Evolutionary conservation across 2,329 filamentous ascomycete species (phyloP).

Genomic region (Beauveria australis): DNA sequence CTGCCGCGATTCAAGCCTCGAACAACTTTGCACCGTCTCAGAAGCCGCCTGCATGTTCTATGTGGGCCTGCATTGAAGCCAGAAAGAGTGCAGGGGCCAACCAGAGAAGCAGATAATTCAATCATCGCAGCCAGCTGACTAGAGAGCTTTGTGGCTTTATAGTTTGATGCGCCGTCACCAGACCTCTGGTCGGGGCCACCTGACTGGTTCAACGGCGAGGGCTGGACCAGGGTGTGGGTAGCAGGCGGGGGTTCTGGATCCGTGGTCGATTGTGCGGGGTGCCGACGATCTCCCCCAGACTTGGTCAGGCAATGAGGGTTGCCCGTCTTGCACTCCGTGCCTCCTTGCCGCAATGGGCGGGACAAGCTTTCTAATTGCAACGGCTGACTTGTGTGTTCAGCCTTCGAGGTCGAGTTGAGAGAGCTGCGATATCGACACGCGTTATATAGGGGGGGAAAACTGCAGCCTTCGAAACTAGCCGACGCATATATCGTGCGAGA

Average conservation of each 20-base stretch:
- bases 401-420: background rate
- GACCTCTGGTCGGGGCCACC: constrained; percentile 6
- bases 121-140: background rate
- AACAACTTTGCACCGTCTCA: background rate
- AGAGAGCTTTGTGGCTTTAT: constrained; percentile 7
- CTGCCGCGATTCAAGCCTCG: background rate
- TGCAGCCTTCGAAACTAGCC: background rate
- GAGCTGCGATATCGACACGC: background rate
- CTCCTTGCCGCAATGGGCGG: background rate
- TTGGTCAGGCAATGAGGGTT: background rate
- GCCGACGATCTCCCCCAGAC: constrained; percentile 6
- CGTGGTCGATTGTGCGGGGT: constrained; percentile 6
- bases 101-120: background rate
- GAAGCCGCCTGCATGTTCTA: background rate
- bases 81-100: background rate
- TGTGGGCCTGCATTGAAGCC: background rate
- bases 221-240: background rate
- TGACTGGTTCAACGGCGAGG: constrained; percentile 7
- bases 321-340: background rate
- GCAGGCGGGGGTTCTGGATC: constrained; percentile 3
- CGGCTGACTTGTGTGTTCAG: background rate
- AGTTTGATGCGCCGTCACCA: constrained; percentile 9
- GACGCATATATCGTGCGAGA: background rate
- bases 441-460: background rate
- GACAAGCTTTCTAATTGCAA: background rate